Percentiles rank a stretch among this genome's conserved stretches.
These are phyloP conservation scores for Fragaria vesca DNA, from an alignment of 306 rosid genomes.

Conservation along the genomic window DNA sequence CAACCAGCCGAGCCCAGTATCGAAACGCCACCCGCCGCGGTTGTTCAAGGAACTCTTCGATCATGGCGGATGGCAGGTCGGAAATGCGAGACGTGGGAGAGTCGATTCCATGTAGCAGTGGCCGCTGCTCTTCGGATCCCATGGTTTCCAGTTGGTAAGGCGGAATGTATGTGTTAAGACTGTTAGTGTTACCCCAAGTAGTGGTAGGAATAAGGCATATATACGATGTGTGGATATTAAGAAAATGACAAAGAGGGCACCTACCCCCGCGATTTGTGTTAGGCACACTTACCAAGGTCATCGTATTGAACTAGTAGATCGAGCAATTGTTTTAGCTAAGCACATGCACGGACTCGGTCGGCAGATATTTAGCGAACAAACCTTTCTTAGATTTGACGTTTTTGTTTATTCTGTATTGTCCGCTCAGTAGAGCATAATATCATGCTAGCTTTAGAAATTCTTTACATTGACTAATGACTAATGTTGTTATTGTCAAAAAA, in stretches of 20 bases:
- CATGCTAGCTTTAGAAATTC: no score
- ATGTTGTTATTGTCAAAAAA: no score
- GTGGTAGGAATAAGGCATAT: not conserved
- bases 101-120: slow-evolving; percentile 18
- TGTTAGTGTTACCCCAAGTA: not conserved
- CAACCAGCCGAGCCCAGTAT: slow-evolving; percentile 48
- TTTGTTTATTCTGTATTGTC: no score
- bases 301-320: not conserved
- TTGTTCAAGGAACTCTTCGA: slow-evolving; percentile 44
- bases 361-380: no score
- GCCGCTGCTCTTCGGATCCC: slow-evolving; percentile 27
- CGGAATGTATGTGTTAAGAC: not conserved
- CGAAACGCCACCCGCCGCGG: slow-evolving; percentile 22
- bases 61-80: slow-evolving; percentile 12
- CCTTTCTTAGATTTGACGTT: no score
- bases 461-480: no score
- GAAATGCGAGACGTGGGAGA: slow-evolving; percentile 15
- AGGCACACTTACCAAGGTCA: not conserved
- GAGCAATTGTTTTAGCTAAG: not conserved
- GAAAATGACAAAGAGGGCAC: not conserved
- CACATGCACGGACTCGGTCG: not conserved
- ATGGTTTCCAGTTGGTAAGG: not conserved
- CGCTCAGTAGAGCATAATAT: no score
- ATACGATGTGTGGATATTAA: not conserved
- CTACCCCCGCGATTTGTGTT: not conserved